Percentiles rank a stretch among this genome's conserved stretches.
Conservation (phyloP, 805 yeast genomes). For the Candida germanica region DNA sequence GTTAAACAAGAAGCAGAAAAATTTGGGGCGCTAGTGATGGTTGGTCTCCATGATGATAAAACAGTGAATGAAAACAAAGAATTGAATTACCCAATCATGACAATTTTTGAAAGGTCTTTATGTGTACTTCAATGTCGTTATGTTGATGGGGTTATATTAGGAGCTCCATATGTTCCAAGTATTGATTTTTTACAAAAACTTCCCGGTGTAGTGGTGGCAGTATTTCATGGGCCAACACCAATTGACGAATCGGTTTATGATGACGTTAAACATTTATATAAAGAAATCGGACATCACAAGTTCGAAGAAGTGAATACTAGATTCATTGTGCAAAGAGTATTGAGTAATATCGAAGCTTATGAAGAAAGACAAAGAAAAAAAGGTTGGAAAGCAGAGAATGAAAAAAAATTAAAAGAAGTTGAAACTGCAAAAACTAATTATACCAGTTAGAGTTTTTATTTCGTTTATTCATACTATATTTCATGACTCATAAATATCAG, state of each 20-base stretch:
- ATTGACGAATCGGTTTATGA: conserved; percentile 33
- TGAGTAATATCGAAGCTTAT: conserved; percentile 63
- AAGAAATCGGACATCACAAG: conserved; percentile 49
- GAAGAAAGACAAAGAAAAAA: conserved; percentile 85
- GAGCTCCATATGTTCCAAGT: conserved; percentile 58
- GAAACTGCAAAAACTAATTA: conserved; percentile 14
- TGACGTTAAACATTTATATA: conserved; percentile 37
- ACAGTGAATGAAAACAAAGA: conserved; percentile 58
- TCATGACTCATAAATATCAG: not conserved
- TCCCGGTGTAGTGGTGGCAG: conserved; percentile 36
- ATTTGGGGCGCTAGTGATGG: conserved; percentile 47
- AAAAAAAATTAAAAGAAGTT: conserved; percentile 23
- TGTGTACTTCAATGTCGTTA: conserved; percentile 86
- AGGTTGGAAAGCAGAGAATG: conserved; percentile 69
- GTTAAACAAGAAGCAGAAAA: conserved; percentile 29
- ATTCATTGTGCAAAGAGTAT: conserved; percentile 72
- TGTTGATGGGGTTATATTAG: conserved; percentile 74
- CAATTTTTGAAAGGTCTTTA: conserved; percentile 75
- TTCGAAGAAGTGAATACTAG: conserved; percentile 65
- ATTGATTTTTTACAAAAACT: conserved; percentile 36
- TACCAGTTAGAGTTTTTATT: not conserved
- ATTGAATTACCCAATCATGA: conserved; percentile 78
- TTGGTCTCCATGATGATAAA: conserved; percentile 64
- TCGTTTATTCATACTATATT: not conserved
- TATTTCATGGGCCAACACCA: conserved; percentile 60